phyloP scores from a whole-genome alignment of 2,329 filamentous ascomycete genomes.

The Epichloe sibirici region DNA sequence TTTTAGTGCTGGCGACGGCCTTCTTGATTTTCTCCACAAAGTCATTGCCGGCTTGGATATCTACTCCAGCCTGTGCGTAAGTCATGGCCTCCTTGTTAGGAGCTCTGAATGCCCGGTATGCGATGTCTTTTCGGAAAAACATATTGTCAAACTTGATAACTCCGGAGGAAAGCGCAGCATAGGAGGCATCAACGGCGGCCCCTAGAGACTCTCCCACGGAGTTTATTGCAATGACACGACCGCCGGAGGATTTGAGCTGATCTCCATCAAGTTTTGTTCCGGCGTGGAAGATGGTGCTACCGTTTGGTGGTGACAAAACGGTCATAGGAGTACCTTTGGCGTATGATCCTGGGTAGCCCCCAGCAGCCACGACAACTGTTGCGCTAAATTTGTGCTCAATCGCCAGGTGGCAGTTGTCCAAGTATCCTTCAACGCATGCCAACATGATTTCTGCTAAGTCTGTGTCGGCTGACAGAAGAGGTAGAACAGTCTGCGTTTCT shows the following conservation, averaged over 20 bases:
- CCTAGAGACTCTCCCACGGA: constrained; percentile 61
- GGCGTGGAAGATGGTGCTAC: constrained; percentile 77
- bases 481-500: constrained; percentile 77
- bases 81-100: constrained; percentile 50
- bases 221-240: constrained; percentile 87
- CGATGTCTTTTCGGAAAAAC: constrained; percentile 91
- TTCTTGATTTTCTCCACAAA: constrained; percentile 88
- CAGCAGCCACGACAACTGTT: constrained; percentile 87
- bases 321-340: constrained; percentile 58
- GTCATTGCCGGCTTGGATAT: constrained; percentile 85
- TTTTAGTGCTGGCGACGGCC: constrained; percentile 72
- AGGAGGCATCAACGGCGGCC: constrained; percentile 78
- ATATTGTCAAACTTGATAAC: constrained; percentile 72
- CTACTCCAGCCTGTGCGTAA: constrained; percentile 87
- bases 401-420: constrained; percentile 57
- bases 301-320: constrained; percentile 31
- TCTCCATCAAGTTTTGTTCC: constrained; percentile 58
- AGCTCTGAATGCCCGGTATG: constrained; percentile 55
- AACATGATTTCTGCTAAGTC: constrained; percentile 84
- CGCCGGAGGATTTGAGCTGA: constrained; percentile 65
- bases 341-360: constrained; percentile 81
- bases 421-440: constrained; percentile 64
- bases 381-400: constrained; percentile 63
- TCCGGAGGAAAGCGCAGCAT: constrained; percentile 58
- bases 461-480: constrained; percentile 62